Evolutionary conservation across 805 yeast genomes (phyloP).

Genomic region (Metschnikowia kunwiensis): DNA sequence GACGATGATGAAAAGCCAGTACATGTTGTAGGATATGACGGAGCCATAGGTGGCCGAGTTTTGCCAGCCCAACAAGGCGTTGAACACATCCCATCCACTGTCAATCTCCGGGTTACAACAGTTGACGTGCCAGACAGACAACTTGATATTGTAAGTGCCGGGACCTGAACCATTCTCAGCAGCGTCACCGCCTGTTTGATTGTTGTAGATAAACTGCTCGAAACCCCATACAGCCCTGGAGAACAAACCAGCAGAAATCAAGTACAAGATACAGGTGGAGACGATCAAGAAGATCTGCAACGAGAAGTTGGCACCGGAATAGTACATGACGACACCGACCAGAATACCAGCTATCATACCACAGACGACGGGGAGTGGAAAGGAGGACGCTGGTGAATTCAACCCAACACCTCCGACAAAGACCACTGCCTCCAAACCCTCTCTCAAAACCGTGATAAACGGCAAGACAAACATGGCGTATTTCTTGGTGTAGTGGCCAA

Average conservation of each 20-base stretch:
- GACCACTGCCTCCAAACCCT: slow-evolving; percentile 65
- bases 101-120: slow-evolving; percentile 90
- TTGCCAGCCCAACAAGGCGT: slow-evolving; percentile 95
- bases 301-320: slow-evolving; percentile 77
- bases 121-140: slow-evolving; percentile 92
- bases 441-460: slow-evolving; percentile 87
- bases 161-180: slow-evolving; percentile 91
- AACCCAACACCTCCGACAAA: slow-evolving; percentile 47
- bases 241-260: slow-evolving; percentile 89
- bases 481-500: slow-evolving; percentile 60
- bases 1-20: slow-evolving; percentile 72
- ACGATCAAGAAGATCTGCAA: slow-evolving; percentile 81
- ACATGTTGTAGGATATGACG: slow-evolving; percentile 79
- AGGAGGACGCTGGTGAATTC: slow-evolving; percentile 42
- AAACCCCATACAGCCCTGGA: slow-evolving; percentile 92
- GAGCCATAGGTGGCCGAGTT: slow-evolving; percentile 94
- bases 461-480: slow-evolving; percentile 90
- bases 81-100: slow-evolving; percentile 97
- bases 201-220: slow-evolving; percentile 62
- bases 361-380: slow-evolving; percentile 86
- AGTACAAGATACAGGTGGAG: slow-evolving; percentile 84
- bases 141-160: slow-evolving; percentile 82
- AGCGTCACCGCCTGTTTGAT: slow-evolving; percentile 88
- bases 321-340: slow-evolving; percentile 71
- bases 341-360: slow-evolving; percentile 78